phyloP scores from a whole-genome alignment of 2,329 filamentous ascomycete species.

The Fusarium torulosum region DNA sequence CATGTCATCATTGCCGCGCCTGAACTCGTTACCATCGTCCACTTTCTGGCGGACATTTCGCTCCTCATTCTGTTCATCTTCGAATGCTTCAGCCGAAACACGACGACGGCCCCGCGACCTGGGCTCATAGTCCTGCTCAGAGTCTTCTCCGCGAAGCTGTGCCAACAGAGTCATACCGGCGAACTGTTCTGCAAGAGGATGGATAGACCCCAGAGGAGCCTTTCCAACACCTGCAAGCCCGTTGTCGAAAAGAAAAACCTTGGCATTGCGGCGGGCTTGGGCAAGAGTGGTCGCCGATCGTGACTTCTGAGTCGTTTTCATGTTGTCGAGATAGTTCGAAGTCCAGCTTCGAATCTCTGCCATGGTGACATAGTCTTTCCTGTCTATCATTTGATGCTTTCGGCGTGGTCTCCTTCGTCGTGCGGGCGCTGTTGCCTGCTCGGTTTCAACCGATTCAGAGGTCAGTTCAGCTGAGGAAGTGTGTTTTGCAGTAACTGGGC shows the following conservation, averaged over 20 bases:
- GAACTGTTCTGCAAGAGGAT: slow-evolving; percentile 60
- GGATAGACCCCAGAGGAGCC: slow-evolving; percentile 45
- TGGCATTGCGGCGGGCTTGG: slow-evolving; percentile 57
- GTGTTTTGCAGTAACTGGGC: slow-evolving; percentile 28
- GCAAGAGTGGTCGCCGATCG: slow-evolving; percentile 45
- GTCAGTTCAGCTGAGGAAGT: slow-evolving; percentile 34
- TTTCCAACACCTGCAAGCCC: slow-evolving; percentile 51
- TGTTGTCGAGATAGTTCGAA: slow-evolving; percentile 64
- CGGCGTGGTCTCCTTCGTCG: slow-evolving; percentile 47
- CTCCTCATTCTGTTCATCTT: slow-evolving; percentile 51
- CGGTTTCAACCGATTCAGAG: slow-evolving; percentile 43
- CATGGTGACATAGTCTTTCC: slow-evolving; percentile 52
- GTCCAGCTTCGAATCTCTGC: slow-evolving; percentile 58
- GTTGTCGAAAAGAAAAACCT: slow-evolving; percentile 49
- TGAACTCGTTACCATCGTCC: slow-evolving; percentile 49
- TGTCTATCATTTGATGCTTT: slow-evolving; percentile 50
- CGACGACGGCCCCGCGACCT: slow-evolving; percentile 55
- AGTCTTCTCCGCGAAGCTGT: slow-evolving; percentile 45
- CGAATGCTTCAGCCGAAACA: slow-evolving; percentile 59
- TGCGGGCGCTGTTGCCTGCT: slow-evolving; percentile 36
- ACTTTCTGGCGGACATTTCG: slow-evolving; percentile 57
- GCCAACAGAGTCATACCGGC: slow-evolving; percentile 60
- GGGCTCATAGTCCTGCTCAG: slow-evolving; percentile 35
- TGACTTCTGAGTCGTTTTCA: slow-evolving; percentile 57
- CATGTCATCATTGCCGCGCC: slow-evolving; percentile 46